These are phyloP conservation scores for Flaveria sonorensis DNA, from an alignment of 129 eudicot species.

Conservation along the genomic window DNA sequence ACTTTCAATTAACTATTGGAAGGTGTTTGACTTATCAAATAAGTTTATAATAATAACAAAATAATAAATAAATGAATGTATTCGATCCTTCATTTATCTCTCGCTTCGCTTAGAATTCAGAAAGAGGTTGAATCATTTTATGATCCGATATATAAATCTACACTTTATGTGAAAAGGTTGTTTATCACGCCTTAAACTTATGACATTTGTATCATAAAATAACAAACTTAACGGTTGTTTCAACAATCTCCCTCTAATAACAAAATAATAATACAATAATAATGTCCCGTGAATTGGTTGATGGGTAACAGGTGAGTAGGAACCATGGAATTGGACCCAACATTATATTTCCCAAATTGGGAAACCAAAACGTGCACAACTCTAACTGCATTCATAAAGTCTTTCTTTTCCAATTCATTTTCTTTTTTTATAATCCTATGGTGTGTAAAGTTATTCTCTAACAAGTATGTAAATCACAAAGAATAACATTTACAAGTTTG, in stretches of 20 bases:
- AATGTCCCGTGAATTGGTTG: not conserved
- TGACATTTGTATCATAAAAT: too few relatives aligned
- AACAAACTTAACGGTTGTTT: too few relatives aligned
- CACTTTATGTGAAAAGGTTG: too few relatives aligned
- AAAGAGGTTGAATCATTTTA: too few relatives aligned
- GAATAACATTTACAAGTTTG: not conserved
- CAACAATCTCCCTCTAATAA: too few relatives aligned
- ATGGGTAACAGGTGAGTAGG: not conserved
- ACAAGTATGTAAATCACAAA: not conserved
- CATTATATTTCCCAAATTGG: not conserved
- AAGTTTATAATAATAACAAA: not conserved
- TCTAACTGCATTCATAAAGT: not conserved
- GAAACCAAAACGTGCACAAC: slow-evolving; percentile 14
- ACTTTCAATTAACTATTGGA: not conserved
- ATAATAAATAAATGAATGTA: not conserved
- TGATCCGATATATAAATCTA: too few relatives aligned
- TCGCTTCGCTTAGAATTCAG: too few relatives aligned
- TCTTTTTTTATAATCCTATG: not conserved
- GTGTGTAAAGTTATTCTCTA: not conserved
- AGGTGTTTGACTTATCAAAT: not conserved
- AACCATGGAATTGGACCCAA: not conserved
- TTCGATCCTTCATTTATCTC: not conserved
- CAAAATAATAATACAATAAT: too few relatives aligned
- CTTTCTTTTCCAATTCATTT: not conserved
- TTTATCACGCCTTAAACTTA: too few relatives aligned